A percentile compares a stretch with the other conserved stretches of the same genome.
phyloP scores from a whole-genome alignment of 2,329 filamentous ascomycete species.

The Exophiala oligosperma region DNA sequence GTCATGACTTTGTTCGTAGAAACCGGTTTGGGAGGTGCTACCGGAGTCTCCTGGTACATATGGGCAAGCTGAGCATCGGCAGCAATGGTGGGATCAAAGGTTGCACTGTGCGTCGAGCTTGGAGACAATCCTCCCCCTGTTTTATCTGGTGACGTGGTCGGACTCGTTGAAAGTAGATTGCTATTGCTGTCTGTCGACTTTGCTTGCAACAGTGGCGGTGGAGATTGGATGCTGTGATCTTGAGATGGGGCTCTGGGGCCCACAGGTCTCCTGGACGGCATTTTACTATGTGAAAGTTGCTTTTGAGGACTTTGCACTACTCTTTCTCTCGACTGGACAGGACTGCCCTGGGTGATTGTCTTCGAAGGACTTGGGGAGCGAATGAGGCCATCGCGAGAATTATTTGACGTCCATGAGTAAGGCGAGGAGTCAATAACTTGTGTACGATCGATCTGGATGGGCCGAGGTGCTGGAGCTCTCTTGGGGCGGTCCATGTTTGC shows the following conservation, averaged over 20 bases:
- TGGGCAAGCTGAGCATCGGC: conserved; percentile 47
- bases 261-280: conserved; percentile 7
- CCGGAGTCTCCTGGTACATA: conserved; percentile 43
- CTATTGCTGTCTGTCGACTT: conserved; percentile 12
- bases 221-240: conserved; percentile 8
- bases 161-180: conserved; percentile 11
- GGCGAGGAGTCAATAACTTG: conserved; percentile 49
- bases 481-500: conserved; percentile 1
- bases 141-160: conserved; percentile 2
- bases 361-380: conserved; percentile 36
- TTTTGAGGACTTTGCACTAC: conserved; percentile 24
- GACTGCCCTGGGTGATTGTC: conserved; percentile 32
- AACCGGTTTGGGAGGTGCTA: conserved; percentile 30
- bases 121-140: conserved; percentile 11
- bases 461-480: conserved; percentile 35
- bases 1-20: conserved; percentile 79
- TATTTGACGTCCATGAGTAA: conserved; percentile 54
- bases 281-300: conserved; percentile 31
- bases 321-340: conserved; percentile 26
- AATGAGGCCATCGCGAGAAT: conserved; percentile 53
- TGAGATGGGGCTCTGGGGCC: conserved; percentile 1
- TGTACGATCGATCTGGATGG: conserved; percentile 47
- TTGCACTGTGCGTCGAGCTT: conserved; percentile 18
- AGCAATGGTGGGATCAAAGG: conserved; percentile 41
- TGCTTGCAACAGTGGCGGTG: conserved; percentile 4